Evolutionary conservation across 1,284 basidiomycete genomes (phyloP).

Genomic region (Leccinum huronense): DNA sequence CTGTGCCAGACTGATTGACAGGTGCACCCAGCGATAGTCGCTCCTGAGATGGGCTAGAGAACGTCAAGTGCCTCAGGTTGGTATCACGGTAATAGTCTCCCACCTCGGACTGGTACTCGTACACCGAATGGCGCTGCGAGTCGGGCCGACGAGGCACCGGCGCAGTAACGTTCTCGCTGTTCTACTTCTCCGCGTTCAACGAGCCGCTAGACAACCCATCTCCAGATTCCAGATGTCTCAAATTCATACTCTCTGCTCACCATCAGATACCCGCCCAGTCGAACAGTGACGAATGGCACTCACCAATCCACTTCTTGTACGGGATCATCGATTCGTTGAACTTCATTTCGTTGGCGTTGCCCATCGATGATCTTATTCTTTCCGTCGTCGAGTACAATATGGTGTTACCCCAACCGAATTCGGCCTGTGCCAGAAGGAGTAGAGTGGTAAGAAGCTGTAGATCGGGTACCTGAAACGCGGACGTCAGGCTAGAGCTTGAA

Average conservation of each 20-base stretch:
- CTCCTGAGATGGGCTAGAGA: conserved; percentile 63
- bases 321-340: conserved; percentile 99
- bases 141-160: conserved; percentile 18
- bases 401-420: neutral
- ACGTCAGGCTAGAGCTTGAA: conserved; percentile 12
- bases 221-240: neutral
- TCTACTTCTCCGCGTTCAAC: neutral
- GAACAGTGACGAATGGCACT: conserved; percentile 30
- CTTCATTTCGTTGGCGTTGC: conserved; percentile 85
- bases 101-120: conserved; percentile 66
- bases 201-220: neutral
- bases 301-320: conserved; percentile 94
- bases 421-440: neutral
- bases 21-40: conserved; percentile 52
- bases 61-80: conserved; percentile 58
- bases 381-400: conserved; percentile 73
- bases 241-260: neutral
- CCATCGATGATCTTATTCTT: conserved; percentile 91
- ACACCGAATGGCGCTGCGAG: conserved; percentile 58
- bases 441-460: conserved; percentile 80
- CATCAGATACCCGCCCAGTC: neutral
- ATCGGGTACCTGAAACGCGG: conserved; percentile 72
- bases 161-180: conserved; percentile 11
- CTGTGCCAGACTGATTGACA: conserved; percentile 55
- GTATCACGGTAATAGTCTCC: conserved; percentile 85